Evolutionary conservation across 2,329 filamentous ascomycete species (phyloP), one percentile per base, ranked within the genome.

Genomic region (Dichotomopilus funicola): DNA sequence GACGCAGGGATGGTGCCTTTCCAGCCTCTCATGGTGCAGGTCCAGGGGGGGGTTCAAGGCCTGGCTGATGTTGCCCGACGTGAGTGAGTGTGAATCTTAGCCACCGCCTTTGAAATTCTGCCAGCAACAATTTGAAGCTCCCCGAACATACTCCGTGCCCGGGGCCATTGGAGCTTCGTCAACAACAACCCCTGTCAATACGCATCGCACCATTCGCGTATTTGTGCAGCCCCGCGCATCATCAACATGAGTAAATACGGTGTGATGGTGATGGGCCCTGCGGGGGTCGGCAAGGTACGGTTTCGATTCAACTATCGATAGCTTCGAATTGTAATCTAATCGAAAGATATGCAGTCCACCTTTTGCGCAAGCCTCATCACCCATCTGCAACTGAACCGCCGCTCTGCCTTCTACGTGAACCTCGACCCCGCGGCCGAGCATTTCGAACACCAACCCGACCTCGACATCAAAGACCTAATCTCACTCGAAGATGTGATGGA

Each of bases 381-480:
- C 58, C 90, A 97, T 68, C 85, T 97, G 33, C 85, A 89, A 65
- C 88, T 91, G 68, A 91, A 89, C 72, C 88, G 89, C 54, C 88
- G 91, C n/a, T 95, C 91, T 49, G 89, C 88, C 72, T 96, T 95
- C 79, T 99, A 97, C 74, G 87, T 99, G 69, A 99, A 99, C 74
- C 89, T 99, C 66, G 94, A 99, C 71, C 94, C 94, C 6, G 94
- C 94, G 55, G 94, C 94, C 68, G 91, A 96, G 73, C 80, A 86
- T 49, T 97, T 99, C 72, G 86, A 87, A 67, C 95, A 96, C 74
- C 79, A 89, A 64, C 94, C 91, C 27, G 91, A 96, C 70, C 83
- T 96, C 66, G 91, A 96, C 72, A 96, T 96, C 78, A 92, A 91
- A 71, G 91, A 96, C 65, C 82, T 96, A 60, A 95, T 96, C 72